Evolutionary conservation across 139 green algal genomes (phyloP), one percentile per base, ranked within the genome.

Genomic region (Eudorina sp.): DNA sequence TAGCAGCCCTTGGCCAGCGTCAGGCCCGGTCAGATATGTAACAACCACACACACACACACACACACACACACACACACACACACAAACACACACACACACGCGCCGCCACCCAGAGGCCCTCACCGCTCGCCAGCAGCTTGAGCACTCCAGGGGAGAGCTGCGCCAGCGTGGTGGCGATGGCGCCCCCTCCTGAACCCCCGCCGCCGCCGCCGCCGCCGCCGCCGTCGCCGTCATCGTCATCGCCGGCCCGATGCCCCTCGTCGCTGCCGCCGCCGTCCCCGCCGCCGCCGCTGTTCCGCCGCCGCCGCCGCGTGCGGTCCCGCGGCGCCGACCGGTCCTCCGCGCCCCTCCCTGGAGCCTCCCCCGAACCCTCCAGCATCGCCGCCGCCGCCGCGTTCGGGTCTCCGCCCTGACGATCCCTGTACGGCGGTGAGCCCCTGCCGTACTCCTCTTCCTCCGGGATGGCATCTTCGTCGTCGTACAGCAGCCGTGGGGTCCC

Each of bases 321-420:
- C 75, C 58, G 21, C 41, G 51, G 25, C 76, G 34, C 34, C 73
- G 45, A 55, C 34, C 40, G 34, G 14, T 21, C 70, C 14, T 55
- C 73, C 27, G 27, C 29, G 43, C 51, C 53, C 0, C 36, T n/a
- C n/a, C n/a, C n/a, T n/a, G n/a, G 53, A 0, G 43, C 80, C 60
- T 87, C 81, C 19, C 81, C 81, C 5, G 81, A 87, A 2, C 81
- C 81, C 64, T 87, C 81, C 81, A 78, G 45, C 81, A 87, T 38
- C 31, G 53, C 66, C 21, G 43, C 58, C 19, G 8, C 40, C 48
- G 55, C 53, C n/a, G 23, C 55, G 36, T 40, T 66, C 23, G n/a
- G n/a, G n/a, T 19, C 29, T 11, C 77, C 77, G 53, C 77, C 53
- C 38, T 31, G 11, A 60, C 34, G 27, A 11, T 53, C 36, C 51